Base-by-base conservation (phyloP, 164 flowering plant species). In the Macadamia tetraphylla region DNA sequence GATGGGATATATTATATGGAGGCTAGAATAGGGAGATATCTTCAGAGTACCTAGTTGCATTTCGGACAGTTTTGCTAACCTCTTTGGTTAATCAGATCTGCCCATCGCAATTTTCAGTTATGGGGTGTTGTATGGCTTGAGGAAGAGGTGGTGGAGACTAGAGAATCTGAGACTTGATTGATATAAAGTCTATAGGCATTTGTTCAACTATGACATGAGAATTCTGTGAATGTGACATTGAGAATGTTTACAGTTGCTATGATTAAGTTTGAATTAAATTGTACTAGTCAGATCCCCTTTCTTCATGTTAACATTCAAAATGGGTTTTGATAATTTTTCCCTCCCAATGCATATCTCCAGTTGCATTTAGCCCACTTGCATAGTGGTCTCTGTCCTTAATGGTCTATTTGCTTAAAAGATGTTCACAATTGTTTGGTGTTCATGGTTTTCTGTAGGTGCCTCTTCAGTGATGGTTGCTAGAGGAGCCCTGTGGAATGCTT, bases 401-500 rank as follows among this genome's bases (percentile, higher is more conserved):
- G 18, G 23, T 13, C 51, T 46, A 17, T 29, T 9, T 51, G 1
- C 11, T 51, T 58, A 13, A 29, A 23, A 9, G 13, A 13, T 58
- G 29, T 58, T 58, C 4, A 58, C 14, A 29, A 29, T 58, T 58
- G 3, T 31, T 60, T 32, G 44, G 42, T 63, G 66, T 40, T 44
- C 18, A 30, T 31, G 43, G 29, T 52, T 69, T 42, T 62, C 67
- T 52, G 3, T 55, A 94, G 98, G 98, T 72, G 93, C 93, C 55
- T 73, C 93, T 29, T 89, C 98, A 18, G 86, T 88, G 68, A 94
- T 94, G 98, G 96, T 84, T 71, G 98, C 94, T 66, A 86, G 98
- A 83, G 96, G 97, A 61, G 94, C 94, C 66, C 76, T 91, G 51
- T 94, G 97, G 98, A 94, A 94, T 84, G 93, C 92, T 77, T 89